phyloP scores from a whole-genome alignment of 1,284 basidiomycete species.

The Sanghuangporus weigelae region DNA sequence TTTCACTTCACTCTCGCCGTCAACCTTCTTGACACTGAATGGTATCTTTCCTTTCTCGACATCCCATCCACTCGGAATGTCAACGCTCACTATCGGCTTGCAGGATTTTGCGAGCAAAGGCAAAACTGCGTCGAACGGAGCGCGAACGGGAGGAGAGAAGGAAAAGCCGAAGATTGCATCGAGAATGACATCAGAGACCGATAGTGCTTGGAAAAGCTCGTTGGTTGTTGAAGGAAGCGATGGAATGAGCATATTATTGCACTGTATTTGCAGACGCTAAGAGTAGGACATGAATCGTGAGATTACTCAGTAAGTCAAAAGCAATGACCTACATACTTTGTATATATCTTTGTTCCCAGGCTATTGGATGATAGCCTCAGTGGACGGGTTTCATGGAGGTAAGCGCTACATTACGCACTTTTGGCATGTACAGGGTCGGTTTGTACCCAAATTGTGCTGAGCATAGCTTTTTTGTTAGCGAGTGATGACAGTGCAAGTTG shows the following conservation, averaged over 20 bases:
- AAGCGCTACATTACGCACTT: constrained; percentile 43
- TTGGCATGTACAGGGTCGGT: constrained; percentile 87
- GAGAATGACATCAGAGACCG: constrained; percentile 76
- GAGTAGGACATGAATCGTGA: background rate
- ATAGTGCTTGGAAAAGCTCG: constrained; percentile 50
- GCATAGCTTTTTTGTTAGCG: background rate
- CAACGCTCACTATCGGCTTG: constrained; percentile 84
- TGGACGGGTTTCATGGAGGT: background rate
- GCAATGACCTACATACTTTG: constrained; percentile 42
- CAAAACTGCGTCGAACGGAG: constrained; percentile 82
- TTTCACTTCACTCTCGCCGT: constrained; percentile 18
- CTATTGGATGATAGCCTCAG: constrained; percentile 31
- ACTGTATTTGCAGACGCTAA: constrained; percentile 80
- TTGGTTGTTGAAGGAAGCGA: constrained; percentile 41
- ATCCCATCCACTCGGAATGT: constrained; percentile 96
- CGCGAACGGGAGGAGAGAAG: constrained; percentile 83
- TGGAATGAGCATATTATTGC: constrained; percentile 80
- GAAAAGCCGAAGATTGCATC: constrained; percentile 99
- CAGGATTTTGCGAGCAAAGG: constrained; percentile 58
- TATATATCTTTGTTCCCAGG: constrained; percentile 89
- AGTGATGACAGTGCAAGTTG: background rate
- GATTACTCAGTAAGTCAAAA: background rate
- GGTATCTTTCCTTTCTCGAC: constrained; percentile 67
- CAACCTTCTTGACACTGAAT: constrained; percentile 14
- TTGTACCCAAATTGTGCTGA: constrained; percentile 85